These are phyloP conservation scores for Claviceps digitariae DNA, from an alignment of 2,329 filamentous ascomycete genomes.

Conservation along the genomic window DNA sequence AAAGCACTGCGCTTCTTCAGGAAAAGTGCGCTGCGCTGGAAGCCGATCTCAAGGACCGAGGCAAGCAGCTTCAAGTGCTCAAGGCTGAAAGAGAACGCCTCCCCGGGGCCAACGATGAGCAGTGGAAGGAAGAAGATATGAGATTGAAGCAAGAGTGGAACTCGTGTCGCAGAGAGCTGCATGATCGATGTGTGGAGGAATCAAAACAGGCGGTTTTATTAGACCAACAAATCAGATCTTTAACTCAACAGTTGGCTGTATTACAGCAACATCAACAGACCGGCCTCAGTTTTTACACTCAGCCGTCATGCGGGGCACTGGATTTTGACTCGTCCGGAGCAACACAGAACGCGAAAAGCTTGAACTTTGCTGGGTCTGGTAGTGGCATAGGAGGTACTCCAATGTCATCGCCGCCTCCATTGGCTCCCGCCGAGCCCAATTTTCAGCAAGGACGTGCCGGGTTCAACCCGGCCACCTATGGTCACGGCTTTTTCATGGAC, in stretches of 20 bases:
- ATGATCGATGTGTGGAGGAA: slow-evolving; percentile 33
- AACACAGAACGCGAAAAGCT: slow-evolving; percentile 29
- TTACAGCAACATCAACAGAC: slow-evolving; percentile 27
- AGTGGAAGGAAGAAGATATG: slow-evolving; percentile 36
- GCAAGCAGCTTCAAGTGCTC: slow-evolving; percentile 57
- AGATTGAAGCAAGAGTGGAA: slow-evolving; percentile 44
- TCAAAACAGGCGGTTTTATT: slow-evolving; percentile 32
- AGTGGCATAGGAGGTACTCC: slow-evolving; percentile 1
- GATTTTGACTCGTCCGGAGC: slow-evolving; percentile 33
- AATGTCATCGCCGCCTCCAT: slow-evolving; percentile 3
- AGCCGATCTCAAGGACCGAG: slow-evolving; percentile 53
- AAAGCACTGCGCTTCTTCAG: slow-evolving; percentile 46
- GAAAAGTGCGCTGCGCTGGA: slow-evolving; percentile 53
- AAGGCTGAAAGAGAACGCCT: slow-evolving; percentile 56
- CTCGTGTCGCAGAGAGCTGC: slow-evolving; percentile 36
- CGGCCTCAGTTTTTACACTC: slow-evolving; percentile 30
- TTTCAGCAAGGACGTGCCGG: slow-evolving; percentile 38
- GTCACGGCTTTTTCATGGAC: slow-evolving; percentile 39
- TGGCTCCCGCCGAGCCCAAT: slow-evolving; percentile 21
- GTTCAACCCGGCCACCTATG: slow-evolving; percentile 39
- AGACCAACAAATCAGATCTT: slow-evolving; percentile 30
- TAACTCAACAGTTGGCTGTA: slow-evolving; percentile 33
- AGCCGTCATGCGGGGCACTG: slow-evolving; percentile 28
- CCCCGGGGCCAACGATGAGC: slow-evolving; percentile 47
- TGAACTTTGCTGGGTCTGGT: slow-evolving; percentile 18